Evolutionary conservation across 306 rosid species (phyloP), one percentile per base, ranked within the genome.

Genomic region (Vigna nakashimae): DNA sequence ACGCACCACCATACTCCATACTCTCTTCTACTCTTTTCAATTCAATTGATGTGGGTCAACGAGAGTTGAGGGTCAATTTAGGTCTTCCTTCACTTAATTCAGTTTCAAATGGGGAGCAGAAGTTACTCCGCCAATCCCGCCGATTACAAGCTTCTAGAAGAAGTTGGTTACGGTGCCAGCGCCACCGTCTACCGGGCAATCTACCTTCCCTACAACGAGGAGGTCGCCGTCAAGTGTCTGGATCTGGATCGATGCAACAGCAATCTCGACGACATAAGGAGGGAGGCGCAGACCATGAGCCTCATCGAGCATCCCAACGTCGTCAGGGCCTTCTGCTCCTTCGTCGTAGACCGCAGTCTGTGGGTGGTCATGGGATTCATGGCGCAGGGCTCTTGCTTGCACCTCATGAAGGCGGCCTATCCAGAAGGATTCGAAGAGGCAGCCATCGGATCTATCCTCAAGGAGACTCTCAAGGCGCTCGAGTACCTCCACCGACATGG

Each of bases 281-380:
- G 88, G 67, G 99, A 96, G 81, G 94, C 99, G 49, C 98, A 96
- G 68, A 93, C 96, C n/a, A 93, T 96, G 99, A 89, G 89, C 71
- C 81, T 96, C 65, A 96, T 96, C 46, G 96, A 96, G 30, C 99
- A 96, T 76, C 94, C 92, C 0, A 96, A 96, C 88, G 94, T 96
- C 9, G 96, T 96, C 0, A 84, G 76, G 79, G 88, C 98, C 0
- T 87, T n/a, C 73, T 96, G 97, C 76, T 96, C 99, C 64, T 96
- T 96, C 82, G 99, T 96, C 1, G 99, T 91, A 2, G 96, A 85
- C 2, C 86, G 85, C 7, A 79, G 87, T 77, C 98, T 96, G 13
- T 96, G 99, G 99, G 99, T 96, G 32, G 77, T 90, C 28, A 96
- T 96, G 99, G 94, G 97, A 3, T 96, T 93, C 80, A 90, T 96